phyloP scores from a whole-genome alignment of 345 rosid genomes.

The Xanthoceras sorbifolium region DNA sequence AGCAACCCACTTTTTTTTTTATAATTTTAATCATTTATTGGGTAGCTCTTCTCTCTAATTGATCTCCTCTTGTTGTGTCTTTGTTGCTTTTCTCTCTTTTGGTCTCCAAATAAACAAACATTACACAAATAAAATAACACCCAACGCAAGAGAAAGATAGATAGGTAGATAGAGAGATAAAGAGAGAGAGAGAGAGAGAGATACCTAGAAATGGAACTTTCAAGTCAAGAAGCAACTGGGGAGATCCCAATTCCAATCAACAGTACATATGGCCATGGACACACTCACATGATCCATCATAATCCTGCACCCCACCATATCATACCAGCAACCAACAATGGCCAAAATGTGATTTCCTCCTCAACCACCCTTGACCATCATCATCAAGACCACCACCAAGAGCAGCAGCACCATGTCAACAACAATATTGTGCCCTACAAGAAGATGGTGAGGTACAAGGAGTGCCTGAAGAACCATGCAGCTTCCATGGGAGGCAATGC shows the following conservation, averaged over 20 bases:
- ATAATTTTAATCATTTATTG: conserved; percentile 30
- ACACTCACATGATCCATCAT: conserved; percentile 57
- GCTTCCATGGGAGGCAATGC: conserved; percentile 90
- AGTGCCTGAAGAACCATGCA: conserved; percentile 93
- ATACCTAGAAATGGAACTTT: conserved; percentile 54
- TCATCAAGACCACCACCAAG: not conserved
- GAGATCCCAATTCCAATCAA: conserved; percentile 71
- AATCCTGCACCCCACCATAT: conserved; percentile 44
- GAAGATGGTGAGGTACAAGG: conserved; percentile 64
- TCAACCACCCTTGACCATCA: not conserved
- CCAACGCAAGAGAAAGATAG: not conserved
- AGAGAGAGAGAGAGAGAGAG: conserved; percentile 7
- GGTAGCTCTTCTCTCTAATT: not conserved
- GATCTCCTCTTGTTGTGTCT: conserved; percentile 30
- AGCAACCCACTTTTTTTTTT: conserved; percentile 33
- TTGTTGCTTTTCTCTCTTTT: conserved; percentile 35
- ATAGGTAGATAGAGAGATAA: not conserved
- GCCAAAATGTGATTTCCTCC: not conserved
- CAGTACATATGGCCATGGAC: conserved; percentile 47
- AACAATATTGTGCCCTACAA: conserved; percentile 32
- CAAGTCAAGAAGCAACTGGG: conserved; percentile 50
- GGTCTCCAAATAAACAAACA: conserved; percentile 51
- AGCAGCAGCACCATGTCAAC: conserved; percentile 29
- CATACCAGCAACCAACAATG: conserved; percentile 29
- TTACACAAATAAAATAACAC: not conserved